Percentiles rank a stretch among this genome's conserved stretches.
Conservation (phyloP, 2,329 filamentous ascomycete species). For the Camillea tinctor region DNA sequence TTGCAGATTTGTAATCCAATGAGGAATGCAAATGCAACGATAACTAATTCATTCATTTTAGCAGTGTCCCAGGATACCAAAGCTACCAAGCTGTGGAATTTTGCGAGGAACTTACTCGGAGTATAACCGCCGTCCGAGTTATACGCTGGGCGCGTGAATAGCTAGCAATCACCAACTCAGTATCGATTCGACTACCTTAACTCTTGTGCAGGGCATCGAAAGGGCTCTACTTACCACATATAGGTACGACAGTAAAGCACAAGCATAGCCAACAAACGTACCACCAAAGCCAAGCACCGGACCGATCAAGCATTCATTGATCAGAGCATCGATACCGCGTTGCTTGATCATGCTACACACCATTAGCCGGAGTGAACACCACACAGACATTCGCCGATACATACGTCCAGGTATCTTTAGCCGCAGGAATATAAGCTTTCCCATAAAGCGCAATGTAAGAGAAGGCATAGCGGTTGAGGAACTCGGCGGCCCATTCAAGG, state of each 20-base stretch:
- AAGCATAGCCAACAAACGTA: conserved; percentile 80
- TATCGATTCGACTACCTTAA: neutral
- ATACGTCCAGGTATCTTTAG: conserved; percentile 78
- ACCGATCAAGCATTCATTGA: conserved; percentile 83
- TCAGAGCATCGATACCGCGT: conserved; percentile 83
- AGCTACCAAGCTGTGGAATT: neutral
- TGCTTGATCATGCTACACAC: conserved; percentile 74
- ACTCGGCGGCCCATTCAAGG: conserved; percentile 81
- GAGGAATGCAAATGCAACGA: conserved; percentile 61
- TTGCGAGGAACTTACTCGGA: conserved; percentile 20
- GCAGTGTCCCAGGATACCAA: neutral
- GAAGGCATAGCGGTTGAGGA: conserved; percentile 91
- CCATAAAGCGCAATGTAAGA: conserved; percentile 92
- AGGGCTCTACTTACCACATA: conserved; percentile 76
- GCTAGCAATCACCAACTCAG: conserved; percentile 14
- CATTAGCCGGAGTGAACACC: conserved; percentile 1
- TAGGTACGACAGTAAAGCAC: conserved; percentile 79
- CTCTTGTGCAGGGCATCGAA: conserved; percentile 38
- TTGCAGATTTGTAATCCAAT: conserved; percentile 89
- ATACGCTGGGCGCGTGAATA: conserved; percentile 27
- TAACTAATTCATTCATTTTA: conserved; percentile 16
- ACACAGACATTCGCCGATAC: neutral
- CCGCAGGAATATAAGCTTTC: conserved; percentile 79
- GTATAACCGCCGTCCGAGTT: conserved; percentile 27
- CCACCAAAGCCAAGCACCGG: conserved; percentile 57